Evolutionary conservation across 2,329 filamentous ascomycete genomes (phyloP), one percentile per base, ranked within the genome.

Genomic region (Sporothrix dimorphospora): DNA sequence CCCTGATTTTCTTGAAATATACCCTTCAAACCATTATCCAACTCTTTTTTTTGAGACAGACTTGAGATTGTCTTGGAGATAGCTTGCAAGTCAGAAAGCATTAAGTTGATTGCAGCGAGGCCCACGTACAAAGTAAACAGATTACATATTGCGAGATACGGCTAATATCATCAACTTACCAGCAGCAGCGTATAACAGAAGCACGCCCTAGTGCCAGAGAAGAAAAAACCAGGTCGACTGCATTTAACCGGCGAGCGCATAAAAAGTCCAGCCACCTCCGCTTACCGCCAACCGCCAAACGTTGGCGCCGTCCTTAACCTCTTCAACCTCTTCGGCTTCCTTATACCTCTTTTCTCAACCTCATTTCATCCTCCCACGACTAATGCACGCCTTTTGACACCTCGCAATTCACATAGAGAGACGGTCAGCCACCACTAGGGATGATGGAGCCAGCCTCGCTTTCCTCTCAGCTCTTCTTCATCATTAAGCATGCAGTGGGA

Each of bases 171-270:
- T 11, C 38, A 45, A 14, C 16, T 3, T 27, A 7, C 12, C n/a
- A 45, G 21, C 59, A 42, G 4, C 53, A 12, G 53, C 19, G 27
- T 9, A 16, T 21, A 5, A 45, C 12, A 16, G 12, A 42, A 3
- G n/a, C 16, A 9, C 12, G 27, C n/a, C 11, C 59, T 63, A 11
- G 42, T 24, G 34, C 34, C 34, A 30, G 19, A 45, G n/a, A 34
- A 34, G 6, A n/a, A 14, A 66, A 66, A 66, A 66, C 42, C 63
- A 66, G 63, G 42, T 66, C 27, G 14, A 34, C 24, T 66, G 63
- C 8, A n/a, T 66, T 66, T 49, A 66, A 19, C 63, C 63, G 63
- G 63, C 42, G 63, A 49, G 24, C 63, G 63, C 42, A 49, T 66
- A 49, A 66, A 66, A 49, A n/a, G 21, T 49, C 27, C 63, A 49